Evolutionary conservation across 2,329 filamentous ascomycete species (phyloP), one percentile per base, ranked within the genome.

Genomic region (Exutisphaerella laricina): DNA sequence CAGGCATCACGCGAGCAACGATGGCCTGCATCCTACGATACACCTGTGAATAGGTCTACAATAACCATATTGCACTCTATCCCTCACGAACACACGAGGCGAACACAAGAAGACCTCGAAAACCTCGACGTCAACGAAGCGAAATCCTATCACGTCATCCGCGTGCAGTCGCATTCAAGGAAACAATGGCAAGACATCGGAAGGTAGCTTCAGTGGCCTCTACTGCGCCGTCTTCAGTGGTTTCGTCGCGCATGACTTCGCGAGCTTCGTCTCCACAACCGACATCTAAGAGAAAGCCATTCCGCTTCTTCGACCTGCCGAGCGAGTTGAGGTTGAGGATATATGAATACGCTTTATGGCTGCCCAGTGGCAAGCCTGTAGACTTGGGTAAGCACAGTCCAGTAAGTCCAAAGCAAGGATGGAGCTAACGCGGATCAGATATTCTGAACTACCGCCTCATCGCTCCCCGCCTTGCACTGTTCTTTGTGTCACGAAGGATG

Each of bases 301-400:
- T 86, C 42, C 75, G 69, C 5, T 84, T 88, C 60, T 71, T 88
- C 45, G 69, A 75, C 21, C 68, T 89, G 1, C 84, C 85, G 0
- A 73, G 77, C 0, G 85, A 89, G 58, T 63, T 89, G 21, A 80
- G 85, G 5, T 68, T 83, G 46, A 77, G 79, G 54, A 75, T 89
- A 9, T 88, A 88, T 60, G 73, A 70, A 28, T 70, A 79, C 52
- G 73, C 80, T 50, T 82, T 87, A 49, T 63, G 70, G 36, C 69
- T 72, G 18, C 72, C 75, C 17, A 26, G 23, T 26, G 23, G 23
- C 6, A 60, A 67, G 42, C 74, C 81, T 1, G 64, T 86, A 36
- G 84, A 88, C 56, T 73, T 88, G 13, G 52, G 59, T 61, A 45
- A 45, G 57, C 22, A 28, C 21, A 43, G 7, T 12, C n/a, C n/a